Evolutionary conservation across 2,329 filamentous ascomycete species (phyloP).

Genomic region (Neonectria faginata): DNA sequence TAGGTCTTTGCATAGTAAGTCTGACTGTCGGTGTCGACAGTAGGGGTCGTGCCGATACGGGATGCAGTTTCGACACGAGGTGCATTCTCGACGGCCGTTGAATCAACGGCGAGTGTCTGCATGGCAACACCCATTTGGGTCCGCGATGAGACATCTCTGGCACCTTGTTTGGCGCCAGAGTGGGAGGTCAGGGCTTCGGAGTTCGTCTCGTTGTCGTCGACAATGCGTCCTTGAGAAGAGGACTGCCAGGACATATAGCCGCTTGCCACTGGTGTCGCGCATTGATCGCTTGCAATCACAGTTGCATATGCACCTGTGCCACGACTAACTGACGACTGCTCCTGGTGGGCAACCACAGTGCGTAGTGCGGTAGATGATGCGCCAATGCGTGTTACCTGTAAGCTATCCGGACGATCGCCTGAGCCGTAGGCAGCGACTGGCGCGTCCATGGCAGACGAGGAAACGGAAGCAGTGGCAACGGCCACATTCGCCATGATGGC

Average conservation of each 20-base stretch:
- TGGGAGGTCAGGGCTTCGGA: background rate
- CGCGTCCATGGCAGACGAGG: background rate
- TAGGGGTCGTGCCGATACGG: background rate
- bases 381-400: background rate
- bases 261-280: background rate
- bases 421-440: background rate
- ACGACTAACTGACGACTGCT: conserved; percentile 12
- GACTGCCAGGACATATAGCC: background rate
- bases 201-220: background rate
- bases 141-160: background rate
- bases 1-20: background rate
- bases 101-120: background rate
- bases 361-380: background rate
- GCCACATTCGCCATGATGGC: background rate
- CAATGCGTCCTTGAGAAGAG: background rate
- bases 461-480: background rate
- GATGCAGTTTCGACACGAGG: background rate
- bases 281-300: background rate
- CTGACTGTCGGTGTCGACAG: background rate
- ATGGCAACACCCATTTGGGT: too few relatives aligned
- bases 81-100: background rate
- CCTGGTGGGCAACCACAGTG: background rate
- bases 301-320: conserved; percentile 1
- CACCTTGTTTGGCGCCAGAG: background rate
- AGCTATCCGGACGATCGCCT: background rate